A percentile compares a stretch with the other conserved stretches of the same genome.
phyloP scores from a whole-genome alignment of 345 rosid species.

The Arabis hirsuta region DNA sequence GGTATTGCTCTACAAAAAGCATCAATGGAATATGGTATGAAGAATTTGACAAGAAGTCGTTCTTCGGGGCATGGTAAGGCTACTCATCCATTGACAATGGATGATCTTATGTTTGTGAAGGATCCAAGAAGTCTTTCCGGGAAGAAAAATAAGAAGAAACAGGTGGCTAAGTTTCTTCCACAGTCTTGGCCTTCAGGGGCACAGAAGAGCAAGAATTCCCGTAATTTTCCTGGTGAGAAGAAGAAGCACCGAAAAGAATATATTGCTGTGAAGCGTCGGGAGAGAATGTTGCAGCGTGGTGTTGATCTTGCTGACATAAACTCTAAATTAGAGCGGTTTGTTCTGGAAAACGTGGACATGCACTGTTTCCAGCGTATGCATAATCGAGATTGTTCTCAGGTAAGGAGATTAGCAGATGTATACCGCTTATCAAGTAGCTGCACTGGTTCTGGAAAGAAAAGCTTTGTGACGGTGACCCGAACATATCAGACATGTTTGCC shows the following conservation, averaged over 20 bases:
- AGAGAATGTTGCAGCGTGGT: conserved; percentile 77
- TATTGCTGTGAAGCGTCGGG: conserved; percentile 77
- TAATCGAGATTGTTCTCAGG: conserved; percentile 89
- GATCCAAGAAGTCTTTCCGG: conserved; percentile 72
- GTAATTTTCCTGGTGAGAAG: conserved; percentile 81
- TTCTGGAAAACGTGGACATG: conserved; percentile 61
- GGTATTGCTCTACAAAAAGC: conserved; percentile 74
- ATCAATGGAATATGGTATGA: conserved; percentile 73
- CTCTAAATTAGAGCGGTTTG: conserved; percentile 69
- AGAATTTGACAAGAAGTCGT: conserved; percentile 53
- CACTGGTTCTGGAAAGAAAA: conserved; percentile 88
- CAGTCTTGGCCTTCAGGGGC: conserved; percentile 71
- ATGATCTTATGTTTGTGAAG: conserved; percentile 70
- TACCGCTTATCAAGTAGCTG: conserved; percentile 64
- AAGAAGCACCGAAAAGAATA: conserved; percentile 85
- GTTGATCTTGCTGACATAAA: conserved; percentile 79
- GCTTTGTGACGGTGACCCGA: conserved; percentile 76
- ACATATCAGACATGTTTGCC: conserved; percentile 87
- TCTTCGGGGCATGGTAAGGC: conserved; percentile 41
- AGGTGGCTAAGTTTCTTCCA: conserved; percentile 56
- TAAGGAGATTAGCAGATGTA: conserved; percentile 76
- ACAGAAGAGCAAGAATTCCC: conserved; percentile 62
- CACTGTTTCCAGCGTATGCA: conserved; percentile 85
- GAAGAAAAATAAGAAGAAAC: conserved; percentile 56
- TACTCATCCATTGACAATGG: conserved; percentile 53